These are phyloP conservation scores for Amniculicola lignicola DNA, from an alignment of 495 filamentous ascomycete genomes.

Conservation along the genomic window DNA sequence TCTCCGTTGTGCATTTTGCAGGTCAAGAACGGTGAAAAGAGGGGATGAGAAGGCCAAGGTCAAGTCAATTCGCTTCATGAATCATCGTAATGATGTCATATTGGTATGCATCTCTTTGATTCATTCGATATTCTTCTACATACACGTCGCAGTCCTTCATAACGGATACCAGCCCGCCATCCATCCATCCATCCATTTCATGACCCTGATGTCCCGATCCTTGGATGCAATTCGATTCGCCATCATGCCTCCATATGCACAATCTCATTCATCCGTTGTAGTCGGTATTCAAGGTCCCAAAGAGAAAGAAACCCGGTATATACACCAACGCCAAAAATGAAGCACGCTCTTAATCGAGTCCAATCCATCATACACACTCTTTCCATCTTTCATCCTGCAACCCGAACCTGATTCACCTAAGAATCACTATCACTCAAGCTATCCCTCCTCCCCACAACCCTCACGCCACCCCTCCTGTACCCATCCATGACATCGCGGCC, in stretches of 20 bases:
- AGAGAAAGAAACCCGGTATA: too few relatives aligned
- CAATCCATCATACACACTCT: neutral
- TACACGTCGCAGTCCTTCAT: neutral
- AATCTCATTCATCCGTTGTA: neutral
- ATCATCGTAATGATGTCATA: too few relatives aligned
- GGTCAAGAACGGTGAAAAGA: too few relatives aligned
- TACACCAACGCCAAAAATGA: neutral
- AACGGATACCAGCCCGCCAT: neutral
- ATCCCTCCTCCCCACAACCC: conserved; percentile 43
- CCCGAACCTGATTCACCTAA: neutral
- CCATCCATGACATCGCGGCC: conserved; percentile 41
- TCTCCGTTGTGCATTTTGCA: too few relatives aligned
- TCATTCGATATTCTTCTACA: neutral
- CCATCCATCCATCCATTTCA: neutral
- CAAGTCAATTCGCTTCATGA: too few relatives aligned
- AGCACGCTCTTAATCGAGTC: neutral
- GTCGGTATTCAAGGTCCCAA: neutral
- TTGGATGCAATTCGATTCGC: neutral
- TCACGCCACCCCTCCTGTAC: conserved; percentile 48
- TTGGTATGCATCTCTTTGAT: neutral
- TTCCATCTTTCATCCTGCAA: neutral
- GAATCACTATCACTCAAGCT: conserved; percentile 57
- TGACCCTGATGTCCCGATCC: neutral
- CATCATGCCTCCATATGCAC: neutral
- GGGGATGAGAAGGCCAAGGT: too few relatives aligned